Conservation (phyloP, 2,329 filamentous ascomycete species). For the Ambrosiella cleistominuta region DNA sequence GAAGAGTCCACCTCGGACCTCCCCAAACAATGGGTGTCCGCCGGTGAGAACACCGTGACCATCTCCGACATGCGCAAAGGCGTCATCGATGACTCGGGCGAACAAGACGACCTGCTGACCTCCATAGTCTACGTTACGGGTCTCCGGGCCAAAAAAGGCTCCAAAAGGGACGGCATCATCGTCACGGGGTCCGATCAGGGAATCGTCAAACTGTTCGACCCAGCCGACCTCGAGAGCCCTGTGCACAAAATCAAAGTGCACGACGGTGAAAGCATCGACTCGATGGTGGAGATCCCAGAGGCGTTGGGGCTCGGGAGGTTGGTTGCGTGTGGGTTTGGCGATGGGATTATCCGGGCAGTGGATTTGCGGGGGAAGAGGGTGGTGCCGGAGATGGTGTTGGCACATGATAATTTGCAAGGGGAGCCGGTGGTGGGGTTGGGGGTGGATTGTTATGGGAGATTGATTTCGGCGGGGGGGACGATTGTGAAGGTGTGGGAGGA, state of each 20-base stretch:
- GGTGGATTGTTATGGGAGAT: conserved; percentile 69
- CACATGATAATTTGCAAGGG: conserved; percentile 75
- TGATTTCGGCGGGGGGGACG: conserved; percentile 78
- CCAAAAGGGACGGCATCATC: conserved; percentile 50
- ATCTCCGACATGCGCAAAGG: conserved; percentile 78
- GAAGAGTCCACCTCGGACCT: conserved; percentile 71
- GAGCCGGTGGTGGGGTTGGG: conserved; percentile 50
- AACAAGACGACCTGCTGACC: conserved; percentile 88
- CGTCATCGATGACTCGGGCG: conserved; percentile 74
- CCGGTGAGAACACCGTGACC: conserved; percentile 76
- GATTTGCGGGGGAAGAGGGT: conserved; percentile 40
- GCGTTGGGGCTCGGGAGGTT: conserved; percentile 44
- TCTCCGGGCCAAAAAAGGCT: conserved; percentile 45
- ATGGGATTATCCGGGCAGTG: conserved; percentile 63
- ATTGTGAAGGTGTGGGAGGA: conserved; percentile 90
- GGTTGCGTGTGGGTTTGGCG: conserved; percentile 63
- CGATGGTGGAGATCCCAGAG: conserved; percentile 5
- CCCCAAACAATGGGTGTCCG: conserved; percentile 88
- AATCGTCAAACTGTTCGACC: conserved; percentile 83
- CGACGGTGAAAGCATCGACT: conserved; percentile 53
- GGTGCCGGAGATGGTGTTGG: conserved; percentile 37
- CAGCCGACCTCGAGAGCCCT: conserved; percentile 60
- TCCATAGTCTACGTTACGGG: conserved; percentile 63
- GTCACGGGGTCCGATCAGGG: conserved; percentile 63
- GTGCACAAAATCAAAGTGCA: conserved; percentile 12